phyloP scores from a whole-genome alignment of 345 rosid species.

The Physaria fendleri region DNA sequence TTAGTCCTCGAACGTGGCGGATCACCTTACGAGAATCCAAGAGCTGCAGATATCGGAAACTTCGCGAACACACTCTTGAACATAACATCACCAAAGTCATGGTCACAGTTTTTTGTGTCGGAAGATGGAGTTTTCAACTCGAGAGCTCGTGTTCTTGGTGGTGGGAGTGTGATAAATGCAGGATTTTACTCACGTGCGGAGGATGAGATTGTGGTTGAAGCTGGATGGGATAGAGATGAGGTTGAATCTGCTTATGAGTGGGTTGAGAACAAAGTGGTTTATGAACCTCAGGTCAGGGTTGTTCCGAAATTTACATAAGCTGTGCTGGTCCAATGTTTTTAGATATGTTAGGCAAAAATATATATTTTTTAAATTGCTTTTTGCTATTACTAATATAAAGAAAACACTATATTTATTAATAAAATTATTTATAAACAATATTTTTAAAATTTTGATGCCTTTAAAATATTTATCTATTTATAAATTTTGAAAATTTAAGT shows the following conservation, averaged over 20 bases:
- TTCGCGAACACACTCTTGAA: conserved; percentile 34
- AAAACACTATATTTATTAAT: too few relatives aligned
- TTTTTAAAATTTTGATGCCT: too few relatives aligned
- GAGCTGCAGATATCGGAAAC: conserved; percentile 34
- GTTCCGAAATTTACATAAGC: too few relatives aligned
- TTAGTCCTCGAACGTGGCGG: conserved; percentile 70
- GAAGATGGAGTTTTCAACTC: conserved; percentile 66
- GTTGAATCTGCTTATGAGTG: conserved; percentile 55
- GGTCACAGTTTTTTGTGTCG: conserved; percentile 59
- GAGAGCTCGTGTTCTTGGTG: conserved; percentile 69
- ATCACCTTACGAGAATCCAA: conserved; percentile 45
- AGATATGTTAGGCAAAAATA: too few relatives aligned
- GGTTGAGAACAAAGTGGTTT: conserved; percentile 64
- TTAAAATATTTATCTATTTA: too few relatives aligned
- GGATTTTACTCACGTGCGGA: conserved; percentile 65
- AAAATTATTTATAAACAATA: too few relatives aligned
- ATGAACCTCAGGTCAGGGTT: conserved; percentile 40
- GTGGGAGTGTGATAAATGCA: conserved; percentile 63
- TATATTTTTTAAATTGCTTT: too few relatives aligned
- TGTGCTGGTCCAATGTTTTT: too few relatives aligned
- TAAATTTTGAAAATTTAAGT: too few relatives aligned
- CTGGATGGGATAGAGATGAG: conserved; percentile 36
- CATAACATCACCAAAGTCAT: conserved; percentile 38
- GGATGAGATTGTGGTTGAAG: conserved; percentile 15
- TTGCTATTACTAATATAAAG: too few relatives aligned